A percentile compares a stretch with the other conserved stretches of the same genome.
Evolutionary conservation across 768 basidiomycete species (phyloP).

Genomic region (Auriculariales sp.): DNA sequence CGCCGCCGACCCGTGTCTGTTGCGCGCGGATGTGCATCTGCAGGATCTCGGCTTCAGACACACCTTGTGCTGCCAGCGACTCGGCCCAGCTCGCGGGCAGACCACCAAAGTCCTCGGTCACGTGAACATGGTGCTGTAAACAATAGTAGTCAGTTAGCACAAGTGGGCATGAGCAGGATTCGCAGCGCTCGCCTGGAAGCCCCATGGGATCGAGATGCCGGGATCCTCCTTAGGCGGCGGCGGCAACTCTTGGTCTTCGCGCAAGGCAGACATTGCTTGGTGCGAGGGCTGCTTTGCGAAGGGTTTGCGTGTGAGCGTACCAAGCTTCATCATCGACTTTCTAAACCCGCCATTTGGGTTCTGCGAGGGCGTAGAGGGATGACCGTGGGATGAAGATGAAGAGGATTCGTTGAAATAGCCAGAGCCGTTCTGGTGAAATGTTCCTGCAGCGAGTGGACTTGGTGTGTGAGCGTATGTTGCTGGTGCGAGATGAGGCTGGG

Average conservation of each 20-base stretch:
- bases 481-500: no score
- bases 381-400: no score
- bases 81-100: not conserved
- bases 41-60: not conserved
- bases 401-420: no score
- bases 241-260: not conserved
- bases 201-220: constrained; percentile 55
- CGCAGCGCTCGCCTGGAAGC: constrained; percentile 44
- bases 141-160: no score
- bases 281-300: constrained; percentile 16
- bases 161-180: not conserved
- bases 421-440: no score
- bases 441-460: no score
- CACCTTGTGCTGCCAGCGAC: not conserved
- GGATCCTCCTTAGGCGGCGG: constrained; percentile 32
- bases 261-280: constrained; percentile 6
- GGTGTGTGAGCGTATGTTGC: no score
- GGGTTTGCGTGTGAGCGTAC: constrained; percentile 17
- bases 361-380: no score
- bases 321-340: constrained; percentile 16
- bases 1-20: not conserved
- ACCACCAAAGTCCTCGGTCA: not conserved
- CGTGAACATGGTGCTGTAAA: not conserved
- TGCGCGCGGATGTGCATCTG: not conserved
- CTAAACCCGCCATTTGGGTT: constrained; percentile 9